Conservation (phyloP, 805 yeast species). For the Wickerhamiella spandovensis region DNA sequence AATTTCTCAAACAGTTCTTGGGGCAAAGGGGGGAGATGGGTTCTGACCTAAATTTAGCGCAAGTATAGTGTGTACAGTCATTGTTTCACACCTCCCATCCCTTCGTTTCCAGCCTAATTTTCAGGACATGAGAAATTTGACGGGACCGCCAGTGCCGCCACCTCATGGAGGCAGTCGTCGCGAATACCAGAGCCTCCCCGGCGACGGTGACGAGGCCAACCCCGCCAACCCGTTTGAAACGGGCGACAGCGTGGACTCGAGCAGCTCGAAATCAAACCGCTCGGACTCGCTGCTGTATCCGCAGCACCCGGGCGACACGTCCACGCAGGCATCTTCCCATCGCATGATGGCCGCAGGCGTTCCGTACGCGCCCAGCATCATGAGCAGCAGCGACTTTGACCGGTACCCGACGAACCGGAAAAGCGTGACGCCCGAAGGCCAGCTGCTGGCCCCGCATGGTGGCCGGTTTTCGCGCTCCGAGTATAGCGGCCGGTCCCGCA, state of each 20-base stretch:
- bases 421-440: slow-evolving; percentile 5
- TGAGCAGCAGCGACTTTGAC: slow-evolving; percentile 22
- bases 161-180: slow-evolving; percentile 1
- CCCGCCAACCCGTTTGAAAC: slow-evolving; percentile 9
- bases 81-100: not conserved
- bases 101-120: not conserved
- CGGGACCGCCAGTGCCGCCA: slow-evolving; percentile 11
- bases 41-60: not conserved
- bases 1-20: too few relatives aligned
- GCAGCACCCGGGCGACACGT: not conserved
- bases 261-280: slow-evolving; percentile 2
- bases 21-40: too few relatives aligned
- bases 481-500: slow-evolving; percentile 5
- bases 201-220: not conserved
- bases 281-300: slow-evolving; percentile 3
- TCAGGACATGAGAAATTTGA: slow-evolving; percentile 13
- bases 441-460: not conserved
- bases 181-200: not conserved
- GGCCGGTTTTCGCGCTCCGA: slow-evolving; percentile 5
- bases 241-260: slow-evolving; percentile 4
- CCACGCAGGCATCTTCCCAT: not conserved
- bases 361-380: slow-evolving; percentile 9
- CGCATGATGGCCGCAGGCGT: not conserved
- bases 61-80: not conserved
- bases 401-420: slow-evolving; percentile 24